Conservation (phyloP, 805 yeast species). For the Wickerhamomyces tratensis region DNA sequence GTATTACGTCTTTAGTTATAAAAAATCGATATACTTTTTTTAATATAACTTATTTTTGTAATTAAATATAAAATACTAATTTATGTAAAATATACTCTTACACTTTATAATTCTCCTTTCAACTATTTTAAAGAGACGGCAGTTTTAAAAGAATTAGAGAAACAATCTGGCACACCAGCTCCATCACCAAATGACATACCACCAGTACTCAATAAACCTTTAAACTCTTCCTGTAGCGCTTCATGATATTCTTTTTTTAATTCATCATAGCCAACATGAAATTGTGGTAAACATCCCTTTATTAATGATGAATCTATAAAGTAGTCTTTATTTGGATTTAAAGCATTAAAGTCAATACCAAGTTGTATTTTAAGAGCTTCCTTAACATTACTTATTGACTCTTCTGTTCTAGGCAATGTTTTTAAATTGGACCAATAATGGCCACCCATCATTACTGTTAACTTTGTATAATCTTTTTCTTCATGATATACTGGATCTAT, state of each 20-base stretch:
- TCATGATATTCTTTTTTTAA: slow-evolving; percentile 26
- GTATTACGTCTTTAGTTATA: too few relatives aligned
- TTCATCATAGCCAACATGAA: slow-evolving; percentile 55
- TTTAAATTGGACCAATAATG: slow-evolving; percentile 36
- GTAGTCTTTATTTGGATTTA: slow-evolving; percentile 12
- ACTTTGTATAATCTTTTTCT: slow-evolving; percentile 41
- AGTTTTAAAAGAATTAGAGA: slow-evolving; percentile 48
- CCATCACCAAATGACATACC: slow-evolving; percentile 79
- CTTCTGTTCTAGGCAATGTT: slow-evolving; percentile 6
- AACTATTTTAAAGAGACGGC: slow-evolving; percentile 26
- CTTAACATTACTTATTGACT: slow-evolving; percentile 22
- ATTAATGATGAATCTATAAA: slow-evolving; percentile 32
- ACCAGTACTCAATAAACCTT: slow-evolving; percentile 43
- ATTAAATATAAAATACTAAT: too few relatives aligned
- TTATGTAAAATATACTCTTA: too few relatives aligned
- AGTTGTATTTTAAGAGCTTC: slow-evolving; percentile 30
- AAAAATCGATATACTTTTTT: too few relatives aligned
- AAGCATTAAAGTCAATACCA: slow-evolving; percentile 20
- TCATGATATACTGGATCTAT: neutral
- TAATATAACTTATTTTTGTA: too few relatives aligned
- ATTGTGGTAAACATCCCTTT: slow-evolving; percentile 69
- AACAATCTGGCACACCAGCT: slow-evolving; percentile 86
- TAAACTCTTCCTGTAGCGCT: slow-evolving; percentile 24
- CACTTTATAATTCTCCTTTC: too few relatives aligned
- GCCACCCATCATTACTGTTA: slow-evolving; percentile 92